Evolutionary conservation across 352 stramenopile genomes (phyloP), one percentile per base, ranked within the genome.

Genomic region (Phytophthora citrophthora): DNA sequence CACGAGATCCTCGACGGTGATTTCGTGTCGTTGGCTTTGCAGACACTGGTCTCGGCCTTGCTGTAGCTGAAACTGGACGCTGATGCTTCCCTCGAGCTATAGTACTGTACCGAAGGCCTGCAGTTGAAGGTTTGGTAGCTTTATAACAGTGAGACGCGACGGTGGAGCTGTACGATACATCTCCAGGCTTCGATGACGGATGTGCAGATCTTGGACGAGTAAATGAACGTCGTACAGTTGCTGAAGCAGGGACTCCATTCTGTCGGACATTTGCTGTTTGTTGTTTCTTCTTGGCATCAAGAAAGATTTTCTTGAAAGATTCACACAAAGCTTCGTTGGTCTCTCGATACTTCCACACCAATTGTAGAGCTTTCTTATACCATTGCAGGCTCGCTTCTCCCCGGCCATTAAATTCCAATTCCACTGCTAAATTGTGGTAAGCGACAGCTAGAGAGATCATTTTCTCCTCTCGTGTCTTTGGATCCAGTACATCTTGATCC

Each of bases 351-450:
- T 79, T 84, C 55, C 62, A 78, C 20, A 88, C 79, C 4, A 94
- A 68, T 45, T 94, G 81, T 9, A 92, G 61, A 1, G 86, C 82
- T 53, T 94, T 92, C 64, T 91, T 91, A 54, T 92, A 94, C 86
- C 86, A 94, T 55, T 94, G 86, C 10, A 94, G 68, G 54, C 86
- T 91, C 9, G 83, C 81, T 26, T 92, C 83, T 0, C 81, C 77
- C 4, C 81, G 73, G 3, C 67, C 68, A 41, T 91, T 94, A 54
- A 92, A 91, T 55, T 94, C 86, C 1, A 94, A 65, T 60, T 94
- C 86, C 12, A 92, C 86, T 1, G 79, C 83, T 23, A 94, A 64
- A 50, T 94, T 94, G 48, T 92, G 86, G 58, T 94, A 94, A 5
- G 86, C 86, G 15, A 94, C 83, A 0, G 86, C 86, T 3, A 94